A percentile compares a stretch with the other conserved stretches of the same genome.
phyloP scores from a whole-genome alignment of 169 alveolate species.

The Theileria sp. region DNA sequence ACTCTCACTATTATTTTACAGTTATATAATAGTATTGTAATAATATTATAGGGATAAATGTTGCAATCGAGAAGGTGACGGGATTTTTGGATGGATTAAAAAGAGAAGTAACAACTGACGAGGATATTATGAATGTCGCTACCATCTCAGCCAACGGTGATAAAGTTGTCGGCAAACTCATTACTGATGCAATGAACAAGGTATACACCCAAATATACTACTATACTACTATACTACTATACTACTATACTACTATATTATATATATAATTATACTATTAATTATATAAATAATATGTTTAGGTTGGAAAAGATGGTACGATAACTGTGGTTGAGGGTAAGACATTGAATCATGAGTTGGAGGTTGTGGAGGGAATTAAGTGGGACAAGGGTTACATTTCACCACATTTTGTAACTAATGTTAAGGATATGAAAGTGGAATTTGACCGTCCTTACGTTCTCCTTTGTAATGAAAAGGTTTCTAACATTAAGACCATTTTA shows the following conservation, averaged over 20 bases:
- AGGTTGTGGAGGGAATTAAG: constrained; percentile 97
- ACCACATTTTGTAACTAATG: constrained; percentile 97
- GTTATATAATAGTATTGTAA: not conserved
- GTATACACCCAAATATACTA: too few relatives aligned
- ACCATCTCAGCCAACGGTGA: constrained; percentile 99
- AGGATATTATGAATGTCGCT: constrained; percentile 91
- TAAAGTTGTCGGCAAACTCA: constrained; percentile 90
- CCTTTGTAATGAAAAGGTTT: constrained; percentile 92
- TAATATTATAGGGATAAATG: constrained; percentile 49
- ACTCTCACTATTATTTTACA: constrained; percentile 46
- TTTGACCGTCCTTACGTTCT: constrained; percentile 94
- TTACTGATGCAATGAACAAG: constrained; percentile 95
- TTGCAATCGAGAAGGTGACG: constrained; percentile 73
- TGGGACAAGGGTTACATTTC: constrained; percentile 97
- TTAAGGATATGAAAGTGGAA: constrained; percentile 93
- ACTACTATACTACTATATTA: constrained; percentile 83
- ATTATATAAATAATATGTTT: constrained; percentile 59
- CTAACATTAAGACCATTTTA: constrained; percentile 87
- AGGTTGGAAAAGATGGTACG: constrained; percentile 97
- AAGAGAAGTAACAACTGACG: constrained; percentile 77
- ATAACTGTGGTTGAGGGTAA: constrained; percentile 97
- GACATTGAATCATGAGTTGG: constrained; percentile 95
- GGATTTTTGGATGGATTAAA: constrained; percentile 72
- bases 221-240: constrained; percentile 85
- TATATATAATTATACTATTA: constrained; percentile 21